Percentiles rank a stretch among this genome's conserved stretches.
Conservation (phyloP, 2,329 filamentous ascomycete species). For the Botryotinia calthae region DNA sequence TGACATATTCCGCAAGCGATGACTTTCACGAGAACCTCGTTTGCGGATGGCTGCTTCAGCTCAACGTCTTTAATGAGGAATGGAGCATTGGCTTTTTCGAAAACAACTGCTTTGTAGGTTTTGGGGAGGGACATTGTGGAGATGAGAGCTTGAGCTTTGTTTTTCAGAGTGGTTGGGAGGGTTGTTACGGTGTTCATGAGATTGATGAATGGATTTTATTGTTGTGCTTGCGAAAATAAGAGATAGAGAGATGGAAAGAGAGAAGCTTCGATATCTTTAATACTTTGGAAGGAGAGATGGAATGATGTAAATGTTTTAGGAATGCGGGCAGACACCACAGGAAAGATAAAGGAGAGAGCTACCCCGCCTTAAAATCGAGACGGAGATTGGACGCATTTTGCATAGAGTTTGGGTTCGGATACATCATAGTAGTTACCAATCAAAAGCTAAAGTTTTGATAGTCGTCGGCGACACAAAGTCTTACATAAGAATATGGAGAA, state of each 20-base stretch:
- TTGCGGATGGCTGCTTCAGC: slow-evolving; percentile 53
- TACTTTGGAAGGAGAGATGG: too few relatives aligned
- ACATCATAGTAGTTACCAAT: not conserved
- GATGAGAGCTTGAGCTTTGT: slow-evolving; percentile 6
- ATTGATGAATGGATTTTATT: not conserved
- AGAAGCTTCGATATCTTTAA: not conserved
- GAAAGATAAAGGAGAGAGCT: not conserved
- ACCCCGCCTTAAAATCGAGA: not conserved
- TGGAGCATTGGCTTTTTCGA: slow-evolving; percentile 51
- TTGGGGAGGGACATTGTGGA: slow-evolving; percentile 50
- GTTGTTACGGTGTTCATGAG: not conserved
- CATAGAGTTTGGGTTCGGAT: not conserved
- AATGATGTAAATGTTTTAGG: not conserved
- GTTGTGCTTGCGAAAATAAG: not conserved
- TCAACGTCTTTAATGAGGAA: slow-evolving; percentile 58
- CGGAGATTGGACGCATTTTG: not conserved
- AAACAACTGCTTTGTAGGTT: slow-evolving; percentile 64
- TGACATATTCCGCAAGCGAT: slow-evolving; percentile 71
- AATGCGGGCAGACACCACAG: not conserved
- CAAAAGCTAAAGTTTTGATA: not conserved
- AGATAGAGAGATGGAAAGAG: not conserved
- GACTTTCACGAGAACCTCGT: slow-evolving; percentile 68
- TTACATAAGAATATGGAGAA: not conserved
- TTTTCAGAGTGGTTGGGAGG: not conserved
- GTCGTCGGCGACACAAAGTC: not conserved